Percentiles rank a stretch among this genome's conserved stretches.
Conservation (phyloP, 192 early-diverging fungal genomes). For the Helicostylum pulchrum region DNA sequence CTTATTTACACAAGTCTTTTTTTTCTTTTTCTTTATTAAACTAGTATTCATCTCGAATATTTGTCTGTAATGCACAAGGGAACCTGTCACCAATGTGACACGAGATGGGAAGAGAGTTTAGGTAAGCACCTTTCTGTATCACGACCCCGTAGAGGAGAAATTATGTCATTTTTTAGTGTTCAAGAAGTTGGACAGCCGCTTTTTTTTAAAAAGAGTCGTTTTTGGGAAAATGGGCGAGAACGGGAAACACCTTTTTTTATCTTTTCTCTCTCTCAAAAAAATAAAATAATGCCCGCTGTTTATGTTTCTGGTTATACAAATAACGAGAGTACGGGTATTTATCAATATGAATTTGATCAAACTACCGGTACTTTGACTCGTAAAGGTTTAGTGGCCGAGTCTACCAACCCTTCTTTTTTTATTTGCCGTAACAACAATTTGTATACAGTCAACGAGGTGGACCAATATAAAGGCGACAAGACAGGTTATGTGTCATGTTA, state of each 20-base stretch:
- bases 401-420: constrained; percentile 25
- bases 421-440: constrained; percentile 9
- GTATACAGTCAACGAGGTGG: constrained; percentile 26
- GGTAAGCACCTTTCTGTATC: no score
- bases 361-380: constrained; percentile 9
- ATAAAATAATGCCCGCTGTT: constrained; percentile 14
- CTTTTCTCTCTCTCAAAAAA: background rate
- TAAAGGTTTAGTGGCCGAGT: constrained; percentile 9
- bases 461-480: constrained; percentile 1
- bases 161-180: no score
- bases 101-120: no score
- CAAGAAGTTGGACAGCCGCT: no score
- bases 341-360: constrained; percentile 27
- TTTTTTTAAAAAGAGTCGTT: no score
- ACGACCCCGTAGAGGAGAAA: no score
- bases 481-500: constrained; percentile 30
- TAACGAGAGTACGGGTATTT: constrained; percentile 27
- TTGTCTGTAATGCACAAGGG: no score
- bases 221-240: no score
- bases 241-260: constrained; percentile 1
- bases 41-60: no score
- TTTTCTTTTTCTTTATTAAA: no score
- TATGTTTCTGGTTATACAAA: constrained; percentile 35
- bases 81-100: no score
- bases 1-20: no score